Evolutionary conservation across 192 early-diverging fungal genomes (phyloP).

Genomic region (Lunasporangiospora selenospora): DNA sequence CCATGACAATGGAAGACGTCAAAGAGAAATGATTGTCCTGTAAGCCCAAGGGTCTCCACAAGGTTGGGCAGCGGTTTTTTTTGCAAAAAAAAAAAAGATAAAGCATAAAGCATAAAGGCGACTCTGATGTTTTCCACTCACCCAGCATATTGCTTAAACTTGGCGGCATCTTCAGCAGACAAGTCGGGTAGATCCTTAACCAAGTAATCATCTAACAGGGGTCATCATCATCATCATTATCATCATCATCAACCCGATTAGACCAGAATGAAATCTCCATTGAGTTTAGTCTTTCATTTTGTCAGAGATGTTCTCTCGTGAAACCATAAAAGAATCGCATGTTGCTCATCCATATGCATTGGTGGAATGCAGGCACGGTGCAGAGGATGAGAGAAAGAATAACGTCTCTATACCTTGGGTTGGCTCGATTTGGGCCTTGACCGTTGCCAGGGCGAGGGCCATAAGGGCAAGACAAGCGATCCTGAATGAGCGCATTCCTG

Average conservation of each 20-base stretch:
- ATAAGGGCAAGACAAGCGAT: not conserved
- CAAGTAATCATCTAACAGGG: slow-evolving; percentile 39
- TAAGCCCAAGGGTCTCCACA: not conserved
- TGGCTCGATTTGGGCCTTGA: too few species aligned
- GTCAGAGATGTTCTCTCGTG: not conserved
- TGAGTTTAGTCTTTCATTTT: not conserved
- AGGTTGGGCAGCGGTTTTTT: not conserved
- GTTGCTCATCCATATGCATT: not conserved
- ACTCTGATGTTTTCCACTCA: slow-evolving; percentile 5
- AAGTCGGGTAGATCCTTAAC: slow-evolving; percentile 48
- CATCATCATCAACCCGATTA: not conserved
- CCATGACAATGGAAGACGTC: not conserved
- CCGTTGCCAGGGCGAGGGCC: not conserved
- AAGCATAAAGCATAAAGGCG: not conserved
- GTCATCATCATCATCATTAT: not conserved
- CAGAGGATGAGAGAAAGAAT: not conserved
- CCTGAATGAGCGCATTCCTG: slow-evolving; percentile 2
- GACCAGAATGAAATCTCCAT: too few species aligned
- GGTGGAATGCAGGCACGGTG: not conserved
- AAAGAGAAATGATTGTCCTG: not conserved
- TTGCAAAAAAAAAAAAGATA: not conserved
- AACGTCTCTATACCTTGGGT: too few species aligned
- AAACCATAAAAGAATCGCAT: not conserved
- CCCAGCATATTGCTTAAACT: slow-evolving; percentile 56
- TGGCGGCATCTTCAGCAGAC: slow-evolving; percentile 11